phyloP scores from a whole-genome alignment of 805 yeast species.

The Lachancea fermentati region DNA sequence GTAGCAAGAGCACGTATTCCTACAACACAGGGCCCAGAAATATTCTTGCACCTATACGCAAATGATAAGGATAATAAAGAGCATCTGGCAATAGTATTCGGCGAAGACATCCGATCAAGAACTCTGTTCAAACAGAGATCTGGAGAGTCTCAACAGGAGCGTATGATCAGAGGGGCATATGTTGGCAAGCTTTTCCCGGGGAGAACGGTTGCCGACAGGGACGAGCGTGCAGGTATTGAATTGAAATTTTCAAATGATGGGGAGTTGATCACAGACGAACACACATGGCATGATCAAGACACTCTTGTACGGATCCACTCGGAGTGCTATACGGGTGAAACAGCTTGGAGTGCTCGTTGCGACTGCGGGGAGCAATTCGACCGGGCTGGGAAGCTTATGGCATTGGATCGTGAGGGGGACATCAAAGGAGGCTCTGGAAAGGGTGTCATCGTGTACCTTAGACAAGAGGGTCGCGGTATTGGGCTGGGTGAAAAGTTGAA shows the following conservation, averaged over 20 bases:
- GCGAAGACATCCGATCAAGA: conserved; percentile 80
- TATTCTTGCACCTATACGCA: conserved; percentile 81
- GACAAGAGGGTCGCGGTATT: conserved; percentile 98
- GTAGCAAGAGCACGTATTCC: conserved; percentile 95
- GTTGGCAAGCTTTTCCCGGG: conserved; percentile 89
- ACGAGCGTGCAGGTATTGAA: conserved; percentile 38
- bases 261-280: conserved; percentile 17
- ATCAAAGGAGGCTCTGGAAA: conserved; percentile 61
- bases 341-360: conserved; percentile 98
- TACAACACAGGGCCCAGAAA: conserved; percentile 91
- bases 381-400: conserved; percentile 91
- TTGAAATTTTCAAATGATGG: conserved; percentile 41
- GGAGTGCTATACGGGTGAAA: conserved; percentile 98
- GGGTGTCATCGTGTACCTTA: conserved; percentile 90
- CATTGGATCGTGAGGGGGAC: conserved; percentile 25
- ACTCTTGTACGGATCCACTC: conserved; percentile 86
- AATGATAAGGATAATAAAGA: conserved; percentile 87
- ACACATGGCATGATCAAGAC: conserved; percentile 29
- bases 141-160: conserved; percentile 79
- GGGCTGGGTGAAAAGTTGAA: conserved; percentile 97
- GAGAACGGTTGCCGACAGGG: conserved; percentile 61
- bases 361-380: conserved; percentile 99
- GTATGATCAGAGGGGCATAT: conserved; percentile 99
- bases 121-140: conserved; percentile 53
- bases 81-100: conserved; percentile 95